Conservation (phyloP, 2,329 filamentous ascomycete species). For the Fusarium fracticaudum region DNA sequence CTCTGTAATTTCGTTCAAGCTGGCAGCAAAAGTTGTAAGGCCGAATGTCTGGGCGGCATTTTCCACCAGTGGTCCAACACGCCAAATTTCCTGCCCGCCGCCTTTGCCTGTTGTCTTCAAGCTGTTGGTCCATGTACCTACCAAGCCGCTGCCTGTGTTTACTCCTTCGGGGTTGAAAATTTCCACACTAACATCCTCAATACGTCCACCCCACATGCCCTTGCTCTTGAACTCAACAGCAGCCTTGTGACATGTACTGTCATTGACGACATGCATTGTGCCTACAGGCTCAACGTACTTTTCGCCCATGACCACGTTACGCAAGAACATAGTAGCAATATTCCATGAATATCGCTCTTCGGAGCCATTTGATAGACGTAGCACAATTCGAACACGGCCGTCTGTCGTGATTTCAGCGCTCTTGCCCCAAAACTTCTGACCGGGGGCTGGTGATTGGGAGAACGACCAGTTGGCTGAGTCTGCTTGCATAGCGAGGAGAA, state of each 20-base stretch:
- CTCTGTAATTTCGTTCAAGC: slow-evolving; percentile 86
- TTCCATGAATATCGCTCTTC: slow-evolving; percentile 92
- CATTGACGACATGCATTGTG: slow-evolving; percentile 85
- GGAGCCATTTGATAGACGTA: slow-evolving; percentile 71
- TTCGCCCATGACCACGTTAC: slow-evolving; percentile 97
- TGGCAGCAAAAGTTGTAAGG: slow-evolving; percentile 84
- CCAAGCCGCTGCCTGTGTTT: slow-evolving; percentile 72
- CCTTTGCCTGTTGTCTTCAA: slow-evolving; percentile 72
- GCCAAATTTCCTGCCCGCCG: slow-evolving; percentile 79
- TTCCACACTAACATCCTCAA: slow-evolving; percentile 87
- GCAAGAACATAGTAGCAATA: slow-evolving; percentile 86
- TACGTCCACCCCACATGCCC: slow-evolving; percentile 95
- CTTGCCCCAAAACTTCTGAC: slow-evolving; percentile 99
- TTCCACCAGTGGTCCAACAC: slow-evolving; percentile 78
- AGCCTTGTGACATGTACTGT: slow-evolving; percentile 83
- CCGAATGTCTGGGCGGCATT: slow-evolving; percentile 85
- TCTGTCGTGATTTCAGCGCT: slow-evolving; percentile 94
- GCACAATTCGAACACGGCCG: slow-evolving; percentile 80
- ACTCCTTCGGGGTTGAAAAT: slow-evolving; percentile 73
- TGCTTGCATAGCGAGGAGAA: slow-evolving; percentile 92
- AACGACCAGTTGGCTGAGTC: slow-evolving; percentile 88
- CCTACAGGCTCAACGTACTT: slow-evolving; percentile 98
- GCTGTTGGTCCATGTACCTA: slow-evolving; percentile 85
- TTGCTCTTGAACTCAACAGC: slow-evolving; percentile 92
- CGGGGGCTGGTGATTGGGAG: slow-evolving; percentile 85